phyloP scores from a whole-genome alignment of 306 rosid genomes.

The Malus fusca region DNA sequence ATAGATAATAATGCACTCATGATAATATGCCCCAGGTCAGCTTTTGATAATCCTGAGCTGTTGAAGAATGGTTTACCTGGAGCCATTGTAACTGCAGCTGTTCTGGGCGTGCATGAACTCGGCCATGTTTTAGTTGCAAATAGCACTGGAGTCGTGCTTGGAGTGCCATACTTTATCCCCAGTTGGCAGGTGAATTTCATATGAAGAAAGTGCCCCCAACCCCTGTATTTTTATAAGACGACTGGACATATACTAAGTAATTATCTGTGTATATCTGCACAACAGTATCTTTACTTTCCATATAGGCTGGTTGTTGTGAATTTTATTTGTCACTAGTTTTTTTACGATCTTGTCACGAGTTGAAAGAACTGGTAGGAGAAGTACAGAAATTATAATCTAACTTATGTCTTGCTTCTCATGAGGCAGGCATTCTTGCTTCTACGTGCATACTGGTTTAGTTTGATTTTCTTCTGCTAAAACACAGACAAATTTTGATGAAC shows the following conservation, averaged over 20 bases:
- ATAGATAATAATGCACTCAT: slow-evolving; percentile 5
- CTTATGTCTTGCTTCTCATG: neutral
- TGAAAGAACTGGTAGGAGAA: neutral
- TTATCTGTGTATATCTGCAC: neutral
- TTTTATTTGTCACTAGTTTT: neutral
- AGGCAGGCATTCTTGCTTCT: slow-evolving; percentile 2
- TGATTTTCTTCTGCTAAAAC: neutral
- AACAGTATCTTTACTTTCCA: neutral
- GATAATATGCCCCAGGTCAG: slow-evolving; percentile 56
- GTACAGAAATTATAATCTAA: neutral
- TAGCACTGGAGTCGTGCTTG: slow-evolving; percentile 63
- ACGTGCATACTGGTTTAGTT: neutral
- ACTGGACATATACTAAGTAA: neutral
- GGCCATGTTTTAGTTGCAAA: slow-evolving; percentile 65
- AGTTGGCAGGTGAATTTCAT: slow-evolving; percentile 86
- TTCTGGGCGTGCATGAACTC: slow-evolving; percentile 78
- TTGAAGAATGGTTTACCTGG: slow-evolving; percentile 89
- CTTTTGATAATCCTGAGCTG: slow-evolving; percentile 78
- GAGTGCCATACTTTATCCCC: slow-evolving; percentile 88
- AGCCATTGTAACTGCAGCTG: slow-evolving; percentile 70
- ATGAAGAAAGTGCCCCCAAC: neutral
- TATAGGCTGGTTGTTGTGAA: neutral
- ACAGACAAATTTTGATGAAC: slow-evolving; percentile 32
- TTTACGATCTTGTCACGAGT: neutral
- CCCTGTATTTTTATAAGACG: neutral